phyloP scores from a whole-genome alignment of 495 filamentous ascomycete genomes.

The Cladorrhinum samala region DNA sequence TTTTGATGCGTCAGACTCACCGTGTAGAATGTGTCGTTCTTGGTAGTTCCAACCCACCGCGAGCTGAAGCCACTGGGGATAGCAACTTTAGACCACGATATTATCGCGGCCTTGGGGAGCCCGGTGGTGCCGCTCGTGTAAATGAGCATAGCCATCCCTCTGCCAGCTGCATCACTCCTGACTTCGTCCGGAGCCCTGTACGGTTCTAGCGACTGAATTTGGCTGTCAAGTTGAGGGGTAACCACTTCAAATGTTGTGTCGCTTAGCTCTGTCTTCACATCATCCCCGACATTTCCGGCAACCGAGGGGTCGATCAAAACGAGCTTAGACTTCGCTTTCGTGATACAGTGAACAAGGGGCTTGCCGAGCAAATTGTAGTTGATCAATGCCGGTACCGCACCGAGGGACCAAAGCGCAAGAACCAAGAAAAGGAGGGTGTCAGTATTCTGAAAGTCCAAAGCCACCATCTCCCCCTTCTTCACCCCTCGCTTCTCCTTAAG shows the following conservation, averaged over 20 bases:
- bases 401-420: constrained; percentile 82
- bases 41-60: constrained; percentile 51
- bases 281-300: constrained; percentile 40
- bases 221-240: constrained; percentile 55
- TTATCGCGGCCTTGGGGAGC: constrained; percentile 82
- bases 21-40: constrained; percentile 73
- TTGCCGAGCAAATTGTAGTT: constrained; percentile 84
- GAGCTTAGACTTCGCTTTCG: constrained; percentile 60
- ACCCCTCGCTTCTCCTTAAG: constrained; percentile 65
- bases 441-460: constrained; percentile 83
- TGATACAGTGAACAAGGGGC: constrained; percentile 73
- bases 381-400: constrained; percentile 85
- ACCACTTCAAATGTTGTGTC: constrained; percentile 56
- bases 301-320: constrained; percentile 72
- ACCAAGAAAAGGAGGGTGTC: constrained; percentile 77
- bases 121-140: constrained; percentile 58
- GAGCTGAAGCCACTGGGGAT: constrained; percentile 48
- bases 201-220: constrained; percentile 51
- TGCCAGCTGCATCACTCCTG: constrained; percentile 43
- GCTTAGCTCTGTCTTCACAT: constrained; percentile 35
- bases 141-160: constrained; percentile 67
- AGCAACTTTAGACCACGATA: constrained; percentile 67
- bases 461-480: constrained; percentile 73
- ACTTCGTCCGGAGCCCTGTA: constrained; percentile 58
- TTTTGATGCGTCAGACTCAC: constrained; percentile 35